Conservation (phyloP, 108 stramenopile genomes). For the Discostella stelligeroides region DNA sequence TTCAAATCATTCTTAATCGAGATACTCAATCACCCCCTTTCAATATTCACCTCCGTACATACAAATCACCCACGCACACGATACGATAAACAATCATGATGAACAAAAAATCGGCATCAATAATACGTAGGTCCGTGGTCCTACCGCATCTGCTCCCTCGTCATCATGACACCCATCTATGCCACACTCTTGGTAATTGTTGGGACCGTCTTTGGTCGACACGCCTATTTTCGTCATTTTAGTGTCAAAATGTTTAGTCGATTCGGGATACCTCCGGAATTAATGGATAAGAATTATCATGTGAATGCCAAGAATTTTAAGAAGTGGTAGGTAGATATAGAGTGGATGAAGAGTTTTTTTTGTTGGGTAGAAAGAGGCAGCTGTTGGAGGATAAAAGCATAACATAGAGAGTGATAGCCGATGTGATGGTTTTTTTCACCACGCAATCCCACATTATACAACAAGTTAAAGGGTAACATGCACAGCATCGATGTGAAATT, state of each 20-base stretch:
- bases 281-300: conserved; percentile 72
- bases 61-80: neutral
- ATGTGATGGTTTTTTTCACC: no score
- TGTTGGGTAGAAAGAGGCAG: no score
- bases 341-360: no score
- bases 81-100: no score
- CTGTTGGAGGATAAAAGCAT: no score
- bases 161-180: conserved; percentile 90
- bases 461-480: no score
- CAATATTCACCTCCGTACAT: neutral
- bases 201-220: conserved; percentile 84
- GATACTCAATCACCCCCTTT: no score
- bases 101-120: neutral
- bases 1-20: no score
- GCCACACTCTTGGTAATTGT: conserved; percentile 69
- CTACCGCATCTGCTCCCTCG: conserved; percentile 79
- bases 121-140: conserved; percentile 64
- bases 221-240: conserved; percentile 87
- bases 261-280: conserved; percentile 86
- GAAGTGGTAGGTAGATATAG: conserved; percentile 59
- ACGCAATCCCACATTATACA: no score
- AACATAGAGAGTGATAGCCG: no score
- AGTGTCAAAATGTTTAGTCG: conserved; percentile 87
- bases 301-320: conserved; percentile 74
- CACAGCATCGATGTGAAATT: no score